These are phyloP conservation scores for Dentiscutata heterogama DNA, from an alignment of 371 early-diverging fungal genomes.

Conservation along the genomic window DNA sequence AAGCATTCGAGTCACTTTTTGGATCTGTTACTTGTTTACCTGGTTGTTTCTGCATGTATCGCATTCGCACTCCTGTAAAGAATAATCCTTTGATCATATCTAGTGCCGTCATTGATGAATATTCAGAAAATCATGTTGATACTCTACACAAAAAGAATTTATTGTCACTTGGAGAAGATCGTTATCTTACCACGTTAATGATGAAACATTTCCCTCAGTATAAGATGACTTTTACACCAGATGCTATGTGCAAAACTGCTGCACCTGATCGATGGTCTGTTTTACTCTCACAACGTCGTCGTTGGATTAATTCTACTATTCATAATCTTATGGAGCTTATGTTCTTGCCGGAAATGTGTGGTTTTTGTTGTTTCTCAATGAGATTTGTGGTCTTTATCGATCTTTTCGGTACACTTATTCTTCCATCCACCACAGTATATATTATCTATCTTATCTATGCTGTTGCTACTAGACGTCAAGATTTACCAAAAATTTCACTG, in stretches of 20 bases:
- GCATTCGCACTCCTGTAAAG: slow-evolving; percentile 85
- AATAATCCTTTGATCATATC: slow-evolving; percentile 93
- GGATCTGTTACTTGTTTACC: slow-evolving; percentile 95
- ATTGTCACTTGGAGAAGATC: slow-evolving; percentile 86
- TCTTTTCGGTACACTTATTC: slow-evolving; percentile 89
- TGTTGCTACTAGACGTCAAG: slow-evolving; percentile 61
- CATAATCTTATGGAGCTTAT: slow-evolving; percentile 96
- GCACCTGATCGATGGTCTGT: slow-evolving; percentile 97
- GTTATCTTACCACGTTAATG: slow-evolving; percentile 97
- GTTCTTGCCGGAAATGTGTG: slow-evolving; percentile 90
- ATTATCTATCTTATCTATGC: slow-evolving; percentile 80
- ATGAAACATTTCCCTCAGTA: slow-evolving; percentile 98
- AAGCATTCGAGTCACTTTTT: slow-evolving; percentile 89
- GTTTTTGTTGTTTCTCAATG: slow-evolving; percentile 98
- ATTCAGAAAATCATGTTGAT: slow-evolving; percentile 95
- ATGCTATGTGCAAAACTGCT: slow-evolving; percentile 97
- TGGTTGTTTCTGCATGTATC: slow-evolving; percentile 97
- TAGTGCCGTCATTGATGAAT: slow-evolving; percentile 92
- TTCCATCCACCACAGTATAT: slow-evolving; percentile 93
- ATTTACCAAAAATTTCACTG: slow-evolving; percentile 67
- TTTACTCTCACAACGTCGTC: slow-evolving; percentile 94
- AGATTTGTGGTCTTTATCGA: slow-evolving; percentile 95
- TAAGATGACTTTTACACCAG: slow-evolving; percentile 97
- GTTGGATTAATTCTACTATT: slow-evolving; percentile 99
- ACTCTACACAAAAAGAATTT: slow-evolving; percentile 98